Percentiles rank a stretch among this genome's conserved stretches.
Evolutionary conservation across 345 rosid species (phyloP).

Genomic region (Murraya paniculata): DNA sequence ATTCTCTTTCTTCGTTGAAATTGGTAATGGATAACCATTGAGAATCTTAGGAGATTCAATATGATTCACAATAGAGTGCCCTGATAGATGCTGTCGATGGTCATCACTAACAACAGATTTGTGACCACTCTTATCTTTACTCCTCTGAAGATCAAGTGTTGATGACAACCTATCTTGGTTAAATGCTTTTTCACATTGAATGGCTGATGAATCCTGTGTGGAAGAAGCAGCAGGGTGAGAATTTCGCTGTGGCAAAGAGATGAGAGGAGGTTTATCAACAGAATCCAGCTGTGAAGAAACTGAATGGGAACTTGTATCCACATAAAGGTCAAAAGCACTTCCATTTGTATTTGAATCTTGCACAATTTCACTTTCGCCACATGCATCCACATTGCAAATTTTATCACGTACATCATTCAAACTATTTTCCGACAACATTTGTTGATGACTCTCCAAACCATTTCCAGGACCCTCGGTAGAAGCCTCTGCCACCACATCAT

Average conservation of each 20-base stretch:
- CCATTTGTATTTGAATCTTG: constrained; percentile 29
- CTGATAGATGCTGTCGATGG: constrained; percentile 24
- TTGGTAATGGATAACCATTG: constrained; percentile 40
- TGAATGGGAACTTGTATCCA: constrained; percentile 32
- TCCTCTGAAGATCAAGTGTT: constrained; percentile 23
- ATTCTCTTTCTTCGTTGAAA: constrained; percentile 40
- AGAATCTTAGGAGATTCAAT: constrained; percentile 39
- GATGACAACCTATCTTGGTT: constrained; percentile 38
- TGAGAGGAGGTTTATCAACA: constrained; percentile 22
- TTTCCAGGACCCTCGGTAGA: constrained; percentile 27
- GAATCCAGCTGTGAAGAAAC: constrained; percentile 33
- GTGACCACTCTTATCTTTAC: constrained; percentile 12
- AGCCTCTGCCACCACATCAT: constrained; percentile 19
- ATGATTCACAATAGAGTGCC: constrained; percentile 26
- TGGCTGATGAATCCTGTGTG: constrained; percentile 28
- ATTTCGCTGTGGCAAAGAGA: constrained; percentile 25
- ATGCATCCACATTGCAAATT: constrained; percentile 15
- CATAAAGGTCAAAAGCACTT: constrained; percentile 27
- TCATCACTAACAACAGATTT: constrained; percentile 31
- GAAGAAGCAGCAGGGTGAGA: constrained; percentile 13
- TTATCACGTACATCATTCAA: background rate
- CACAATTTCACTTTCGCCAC: constrained; percentile 28
- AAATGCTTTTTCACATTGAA: constrained; percentile 23
- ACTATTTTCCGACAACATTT: constrained; percentile 21
- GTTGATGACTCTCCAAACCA: constrained; percentile 19